These are phyloP conservation scores for Penicillium crustosum DNA, from an alignment of 2,329 filamentous ascomycete genomes.

Conservation along the genomic window DNA sequence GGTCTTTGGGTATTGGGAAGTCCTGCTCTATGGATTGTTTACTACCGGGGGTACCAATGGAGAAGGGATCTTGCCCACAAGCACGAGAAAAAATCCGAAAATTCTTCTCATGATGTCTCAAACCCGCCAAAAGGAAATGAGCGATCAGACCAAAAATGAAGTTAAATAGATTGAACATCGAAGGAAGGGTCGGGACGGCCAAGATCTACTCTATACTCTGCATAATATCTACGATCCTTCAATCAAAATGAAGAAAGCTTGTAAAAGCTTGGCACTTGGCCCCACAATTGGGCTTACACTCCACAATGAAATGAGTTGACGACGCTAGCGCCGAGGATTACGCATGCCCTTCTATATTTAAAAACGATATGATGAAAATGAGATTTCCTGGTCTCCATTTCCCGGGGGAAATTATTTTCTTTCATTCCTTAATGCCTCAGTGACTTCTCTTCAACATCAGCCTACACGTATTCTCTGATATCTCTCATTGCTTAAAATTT, in stretches of 20 bases:
- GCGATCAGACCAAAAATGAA: background rate
- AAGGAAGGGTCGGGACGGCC: background rate
- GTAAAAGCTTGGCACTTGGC: conserved; percentile 15
- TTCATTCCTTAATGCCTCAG: background rate
- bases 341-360: conserved; percentile 22
- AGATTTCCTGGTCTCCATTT: background rate
- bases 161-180: background rate
- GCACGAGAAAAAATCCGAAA: background rate
- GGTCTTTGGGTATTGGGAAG: conserved; percentile 23
- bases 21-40: conserved; percentile 24
- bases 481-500: background rate
- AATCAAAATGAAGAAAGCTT: conserved; percentile 17
- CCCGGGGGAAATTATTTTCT: background rate
- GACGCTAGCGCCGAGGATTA: conserved; percentile 28
- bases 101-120: background rate
- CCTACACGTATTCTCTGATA: background rate
- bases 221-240: background rate
- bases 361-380: conserved; percentile 4
- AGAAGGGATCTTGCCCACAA: background rate
- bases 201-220: background rate
- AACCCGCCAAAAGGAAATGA: background rate
- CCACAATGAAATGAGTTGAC: conserved; percentile 21
- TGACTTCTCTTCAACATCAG: background rate
- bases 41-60: conserved; percentile 20
- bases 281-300: conserved; percentile 7